Base-by-base conservation (phyloP, 2,329 filamentous ascomycete genomes). In the Pochonia chlamydosporia region DNA sequence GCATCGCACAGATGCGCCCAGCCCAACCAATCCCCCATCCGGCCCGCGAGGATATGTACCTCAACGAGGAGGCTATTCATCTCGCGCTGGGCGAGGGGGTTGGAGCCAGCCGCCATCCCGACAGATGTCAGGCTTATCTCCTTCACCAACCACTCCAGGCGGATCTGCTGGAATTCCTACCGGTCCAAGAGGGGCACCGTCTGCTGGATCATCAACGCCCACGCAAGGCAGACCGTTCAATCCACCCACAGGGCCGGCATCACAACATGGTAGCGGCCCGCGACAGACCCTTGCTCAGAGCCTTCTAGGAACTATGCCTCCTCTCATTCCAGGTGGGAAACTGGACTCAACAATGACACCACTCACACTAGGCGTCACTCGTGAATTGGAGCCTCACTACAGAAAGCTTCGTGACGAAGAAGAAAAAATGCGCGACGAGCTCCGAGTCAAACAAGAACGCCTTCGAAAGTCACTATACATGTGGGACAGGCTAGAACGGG, bases 381-480 rank as follows among this genome's bases (percentile, higher is more conserved):
- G 73, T 10, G 78, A 82, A 37, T 62, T 79, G 14, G 76, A 79
- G 51, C 60, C 70, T n/a, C 75, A 79, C 58, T 74, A 71, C 53
- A 67, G 69, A 28, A 76, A 75, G 49, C 67, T 81, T 10, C 71
- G 69, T 49, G 78, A 81, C 33, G 79, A 82, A 40, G 79, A 81
- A 56, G 78, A 81, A 59, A 74, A 73, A 51, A 56, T 80, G 30
- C 70, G 79, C 2, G 70, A 75, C 36, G 78, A 82, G 45, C 62
- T 79, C 25, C 68, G 72, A 18, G 56, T 55, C 21, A 79, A 77
- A 57, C 73, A 81, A 55, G 79, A 81, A 36, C 72, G 72, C 51
- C 61, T 81, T 33, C 68, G 77, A 25, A 74, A 72, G 61, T 76
- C 69, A 47, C 63, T 82, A 31, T 69, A 72, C 39, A 55, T 67